Evolutionary conservation across 1,139 yeast genomes (phyloP).

Genomic region (Chernovozyma aurita): DNA sequence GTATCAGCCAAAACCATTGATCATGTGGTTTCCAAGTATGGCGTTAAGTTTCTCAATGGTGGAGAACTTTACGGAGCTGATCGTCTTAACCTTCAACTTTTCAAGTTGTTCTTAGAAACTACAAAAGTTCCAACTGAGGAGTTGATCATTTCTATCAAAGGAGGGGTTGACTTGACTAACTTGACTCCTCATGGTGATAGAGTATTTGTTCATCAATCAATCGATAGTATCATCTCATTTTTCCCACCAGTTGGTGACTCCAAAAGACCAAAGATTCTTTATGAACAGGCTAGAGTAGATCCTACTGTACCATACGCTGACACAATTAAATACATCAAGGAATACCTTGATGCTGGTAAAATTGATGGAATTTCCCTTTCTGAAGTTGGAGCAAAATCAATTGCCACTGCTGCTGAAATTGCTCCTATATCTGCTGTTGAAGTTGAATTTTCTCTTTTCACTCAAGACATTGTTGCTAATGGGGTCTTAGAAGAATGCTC

Average conservation of each 20-base stretch:
- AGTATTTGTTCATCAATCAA: constrained; percentile 44
- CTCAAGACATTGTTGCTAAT: constrained; percentile 53
- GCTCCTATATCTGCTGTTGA: constrained; percentile 65
- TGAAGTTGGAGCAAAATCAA: constrained; percentile 61
- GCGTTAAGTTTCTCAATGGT: constrained; percentile 59
- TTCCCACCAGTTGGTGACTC: constrained; percentile 33
- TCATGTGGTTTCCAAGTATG: constrained; percentile 41
- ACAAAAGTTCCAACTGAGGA: constrained; percentile 48
- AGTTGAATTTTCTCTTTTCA: constrained; percentile 66
- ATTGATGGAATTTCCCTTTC: constrained; percentile 68
- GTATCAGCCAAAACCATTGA: constrained; percentile 45
- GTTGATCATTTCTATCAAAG: constrained; percentile 64
- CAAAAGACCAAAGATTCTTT: constrained; percentile 46
- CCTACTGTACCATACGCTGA: constrained; percentile 43
- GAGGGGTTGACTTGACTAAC: constrained; percentile 39
- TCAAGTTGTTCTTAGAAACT: constrained; percentile 50
- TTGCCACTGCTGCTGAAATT: constrained; percentile 49
- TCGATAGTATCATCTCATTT: constrained; percentile 43
- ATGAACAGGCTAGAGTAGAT: constrained; percentile 69
- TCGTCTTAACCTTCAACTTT: constrained; percentile 47
- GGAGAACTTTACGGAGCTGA: constrained; percentile 76
- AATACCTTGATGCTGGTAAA: constrained; percentile 49
- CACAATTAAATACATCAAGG: constrained; percentile 46
- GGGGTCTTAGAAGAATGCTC: constrained; percentile 58
- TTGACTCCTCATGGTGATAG: constrained; percentile 47